Conservation (phyloP, 257 asterid species). For the Fraxinus cuspidata region DNA sequence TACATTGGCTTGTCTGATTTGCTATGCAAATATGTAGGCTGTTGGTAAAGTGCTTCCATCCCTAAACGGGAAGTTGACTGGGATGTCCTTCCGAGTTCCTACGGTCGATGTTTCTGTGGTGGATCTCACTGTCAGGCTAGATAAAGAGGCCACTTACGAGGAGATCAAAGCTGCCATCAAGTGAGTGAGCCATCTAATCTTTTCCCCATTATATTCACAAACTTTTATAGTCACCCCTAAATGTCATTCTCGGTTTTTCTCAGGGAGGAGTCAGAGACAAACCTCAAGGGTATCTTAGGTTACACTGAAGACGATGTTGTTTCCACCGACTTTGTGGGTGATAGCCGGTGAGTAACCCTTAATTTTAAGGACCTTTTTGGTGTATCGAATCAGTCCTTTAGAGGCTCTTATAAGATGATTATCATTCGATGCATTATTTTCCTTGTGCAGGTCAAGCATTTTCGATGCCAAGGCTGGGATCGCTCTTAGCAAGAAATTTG, state of each 20-base stretch:
- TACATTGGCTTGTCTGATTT: neutral
- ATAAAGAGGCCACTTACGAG: conserved; percentile 68
- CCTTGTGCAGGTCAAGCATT: conserved; percentile 61
- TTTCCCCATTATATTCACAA: neutral
- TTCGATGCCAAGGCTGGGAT: conserved; percentile 86
- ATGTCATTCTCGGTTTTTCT: conserved; percentile 1
- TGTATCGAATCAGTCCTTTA: neutral
- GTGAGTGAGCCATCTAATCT: conserved; percentile 30
- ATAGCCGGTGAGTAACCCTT: conserved; percentile 41
- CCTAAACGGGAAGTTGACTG: conserved; percentile 74
- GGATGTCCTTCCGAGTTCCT: conserved; percentile 85
- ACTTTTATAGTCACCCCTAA: neutral
- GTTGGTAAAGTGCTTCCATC: conserved; percentile 84
- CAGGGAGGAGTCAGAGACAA: conserved; percentile 68
- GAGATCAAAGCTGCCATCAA: conserved; percentile 70
- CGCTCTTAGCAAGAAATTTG: conserved; percentile 62
- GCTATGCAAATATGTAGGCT: conserved; percentile 42
- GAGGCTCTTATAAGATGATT: no score
- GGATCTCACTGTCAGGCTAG: conserved; percentile 77
- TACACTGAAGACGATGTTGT: conserved; percentile 63
- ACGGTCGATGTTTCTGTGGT: conserved; percentile 80
- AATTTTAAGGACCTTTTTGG: neutral
- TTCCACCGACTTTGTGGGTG: conserved; percentile 58
- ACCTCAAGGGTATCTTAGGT: conserved; percentile 60
- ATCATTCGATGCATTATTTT: neutral